Evolutionary conservation across 352 stramenopile genomes (phyloP), one percentile per base, ranked within the genome.

Genomic region (Phytophthora ramorum): DNA sequence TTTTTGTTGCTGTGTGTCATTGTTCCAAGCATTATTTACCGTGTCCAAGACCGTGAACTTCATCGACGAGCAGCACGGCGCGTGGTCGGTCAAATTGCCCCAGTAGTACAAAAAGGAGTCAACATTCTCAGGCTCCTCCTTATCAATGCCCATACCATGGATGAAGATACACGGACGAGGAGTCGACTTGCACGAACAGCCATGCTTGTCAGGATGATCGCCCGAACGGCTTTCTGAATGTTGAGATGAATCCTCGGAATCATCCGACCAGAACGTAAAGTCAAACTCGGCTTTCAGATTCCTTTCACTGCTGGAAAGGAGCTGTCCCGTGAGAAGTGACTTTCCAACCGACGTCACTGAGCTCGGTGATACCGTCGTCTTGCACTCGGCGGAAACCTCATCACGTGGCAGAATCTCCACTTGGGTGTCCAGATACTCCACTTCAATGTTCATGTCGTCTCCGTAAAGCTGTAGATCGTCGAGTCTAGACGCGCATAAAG

Each of bases 151-250:
- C 14, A 61, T 26, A 9, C 59, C 59, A 30, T 67, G 59, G 22
- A 67, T 60, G 26, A 66, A 66, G 16, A 74, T 51, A 10, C 66
- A 74, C 24, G 60, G 66, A 45, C 66, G 54, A n/a, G 17, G 47
- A 7, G 40, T 59, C 1, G 55, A 51, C 24, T 57, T 54, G 26
- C 43, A 73, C 40, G n/a, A 26, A 16, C 40, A 46, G 4, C 34
- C 34, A n/a, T 4, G 12, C 7, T 40, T 14, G 10, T 40, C 34
- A 14, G 37, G 14, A 44, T 44, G 37, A 44, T 44, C 37, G 4
- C 20, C 37, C 14, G 37, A 44, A 20, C 37, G 0, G 37, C 17
- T 37, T 13, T 40, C 37, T 3, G 16, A 20, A 17, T 44, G 35
- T 7, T 41, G 35, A 9, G 35, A 41, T n/a, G 35, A 41, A 17